phyloP scores from a whole-genome alignment of 2,329 filamentous ascomycete species.

The Cryphonectria naterciae region DNA sequence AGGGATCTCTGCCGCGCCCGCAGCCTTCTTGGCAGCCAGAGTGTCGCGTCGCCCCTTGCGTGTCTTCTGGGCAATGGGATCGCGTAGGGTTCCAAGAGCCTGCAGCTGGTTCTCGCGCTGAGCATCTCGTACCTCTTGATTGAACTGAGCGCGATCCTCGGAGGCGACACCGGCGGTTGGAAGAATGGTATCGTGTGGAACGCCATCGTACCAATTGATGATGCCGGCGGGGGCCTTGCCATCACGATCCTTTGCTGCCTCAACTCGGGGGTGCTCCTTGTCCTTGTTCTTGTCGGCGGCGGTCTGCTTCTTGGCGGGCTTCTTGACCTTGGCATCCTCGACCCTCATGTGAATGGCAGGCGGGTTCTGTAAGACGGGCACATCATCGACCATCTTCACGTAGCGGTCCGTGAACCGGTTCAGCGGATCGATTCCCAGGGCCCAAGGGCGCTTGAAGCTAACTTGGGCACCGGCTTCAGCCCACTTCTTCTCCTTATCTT shows the following conservation, averaged over 20 bases:
- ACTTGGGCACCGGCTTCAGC: too few relatives aligned
- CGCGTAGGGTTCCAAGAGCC: neutral
- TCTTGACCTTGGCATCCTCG: neutral
- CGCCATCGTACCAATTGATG: neutral
- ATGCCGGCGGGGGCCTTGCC: neutral
- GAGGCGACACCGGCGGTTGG: slow-evolving; percentile 5
- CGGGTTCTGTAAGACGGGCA: neutral
- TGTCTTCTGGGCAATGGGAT: neutral
- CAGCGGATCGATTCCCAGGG: neutral
- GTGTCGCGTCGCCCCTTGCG: neutral
- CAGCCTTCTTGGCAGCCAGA: neutral
- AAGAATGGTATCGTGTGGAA: neutral
- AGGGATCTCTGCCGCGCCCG: neutral
- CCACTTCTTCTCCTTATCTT: slow-evolving; percentile 21
- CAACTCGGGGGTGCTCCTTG: neutral
- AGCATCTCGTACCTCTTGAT: slow-evolving; percentile 1
- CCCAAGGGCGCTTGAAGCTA: neutral
- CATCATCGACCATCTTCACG: neutral
- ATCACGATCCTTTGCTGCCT: neutral
- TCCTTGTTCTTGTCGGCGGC: neutral
- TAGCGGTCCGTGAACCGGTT: neutral
- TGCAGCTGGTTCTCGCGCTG: neutral
- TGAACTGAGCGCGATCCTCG: slow-evolving; percentile 3
- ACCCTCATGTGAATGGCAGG: neutral
- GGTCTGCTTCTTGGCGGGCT: neutral